Base-by-base conservation (phyloP, 257 asterid species). In the Cynanchum wilfordii region DNA sequence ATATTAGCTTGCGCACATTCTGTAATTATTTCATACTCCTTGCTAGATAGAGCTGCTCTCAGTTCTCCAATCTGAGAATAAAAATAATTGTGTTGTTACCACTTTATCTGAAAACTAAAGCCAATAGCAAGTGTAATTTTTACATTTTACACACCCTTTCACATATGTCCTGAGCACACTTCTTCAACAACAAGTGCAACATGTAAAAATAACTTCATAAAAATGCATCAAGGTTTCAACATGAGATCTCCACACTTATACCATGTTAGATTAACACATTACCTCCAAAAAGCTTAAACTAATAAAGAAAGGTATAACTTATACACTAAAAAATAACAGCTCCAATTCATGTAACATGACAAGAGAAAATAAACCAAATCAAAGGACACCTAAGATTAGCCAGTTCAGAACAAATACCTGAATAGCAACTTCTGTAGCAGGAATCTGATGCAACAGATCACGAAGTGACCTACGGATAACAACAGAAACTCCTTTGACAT, bases 21-120 rank as follows among this genome's bases (percentile, higher is more conserved):
- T 12, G 87, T 80, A 67, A 94, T 90, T 73, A 94, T 83, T 82
- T 89, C 89, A 80, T 94, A 94, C 87, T 94, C 99, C 81, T 79
- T 87, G 86, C 89, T 94, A 76, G 98, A 91, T 81, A 94, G 81
- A 83, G 95, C 93, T 77, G 98, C 99, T 86, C 89, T 91, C 82
- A 94, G 82, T 80, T 89, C 96, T 81, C 82, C 96, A 76, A 89
- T 83, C 98, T 94, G 93, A 77, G 81, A 79, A 67, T 2, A 29
- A 70, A 42, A 56, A 19, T 47, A 17, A 25, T 8, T 54, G 25
- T 20, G 25, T 2, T 19, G 27, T 7, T 17, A 5, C 52, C 24
- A 17, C 24, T 3, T 19, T 52, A 52, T 52, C 57, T 54, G 10
- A 54, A 54, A 54, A 54, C 20, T 54, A 19, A 54, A 54, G 27